phyloP scores from a whole-genome alignment of 225 moss, liverwort and hornwort species.

The Bryoerythrophyllum caledonicum region DNA sequence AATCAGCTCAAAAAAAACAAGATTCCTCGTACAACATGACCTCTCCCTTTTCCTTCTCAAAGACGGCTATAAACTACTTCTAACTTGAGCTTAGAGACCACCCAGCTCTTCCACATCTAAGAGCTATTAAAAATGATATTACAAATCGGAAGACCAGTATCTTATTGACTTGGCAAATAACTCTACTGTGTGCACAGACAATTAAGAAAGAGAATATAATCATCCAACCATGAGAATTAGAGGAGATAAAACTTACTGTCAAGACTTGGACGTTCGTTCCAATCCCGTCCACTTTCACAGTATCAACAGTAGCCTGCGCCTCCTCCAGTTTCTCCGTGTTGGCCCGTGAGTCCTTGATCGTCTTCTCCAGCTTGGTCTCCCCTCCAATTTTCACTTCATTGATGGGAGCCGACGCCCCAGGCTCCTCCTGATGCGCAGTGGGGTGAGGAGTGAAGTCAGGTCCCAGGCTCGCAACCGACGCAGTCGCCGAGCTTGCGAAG shows the following conservation, averaged over 20 bases:
- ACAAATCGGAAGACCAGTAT: no score
- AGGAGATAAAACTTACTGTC: slow-evolving; percentile 45
- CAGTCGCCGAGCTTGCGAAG: slow-evolving; percentile 54
- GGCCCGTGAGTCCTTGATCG: slow-evolving; percentile 70
- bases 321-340: slow-evolving; percentile 70
- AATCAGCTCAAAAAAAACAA: no score
- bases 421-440: slow-evolving; percentile 33
- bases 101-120: no score
- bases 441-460: slow-evolving; percentile 47
- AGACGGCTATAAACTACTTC: no score
- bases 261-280: slow-evolving; percentile 87
- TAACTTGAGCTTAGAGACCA: no score
- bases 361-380: slow-evolving; percentile 70
- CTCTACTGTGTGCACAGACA: no score
- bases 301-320: slow-evolving; percentile 84
- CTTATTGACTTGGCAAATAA: no score
- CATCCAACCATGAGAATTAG: neutral
- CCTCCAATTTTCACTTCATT: slow-evolving; percentile 76
- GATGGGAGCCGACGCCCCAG: slow-evolving; percentile 57
- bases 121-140: no score
- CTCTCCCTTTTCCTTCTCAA: no score
- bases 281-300: slow-evolving; percentile 89
- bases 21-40: no score
- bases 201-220: no score
- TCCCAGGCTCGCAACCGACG: slow-evolving; percentile 57